Conservation (phyloP, 2,329 filamentous ascomycete species). For the Acarospora socialis region DNA sequence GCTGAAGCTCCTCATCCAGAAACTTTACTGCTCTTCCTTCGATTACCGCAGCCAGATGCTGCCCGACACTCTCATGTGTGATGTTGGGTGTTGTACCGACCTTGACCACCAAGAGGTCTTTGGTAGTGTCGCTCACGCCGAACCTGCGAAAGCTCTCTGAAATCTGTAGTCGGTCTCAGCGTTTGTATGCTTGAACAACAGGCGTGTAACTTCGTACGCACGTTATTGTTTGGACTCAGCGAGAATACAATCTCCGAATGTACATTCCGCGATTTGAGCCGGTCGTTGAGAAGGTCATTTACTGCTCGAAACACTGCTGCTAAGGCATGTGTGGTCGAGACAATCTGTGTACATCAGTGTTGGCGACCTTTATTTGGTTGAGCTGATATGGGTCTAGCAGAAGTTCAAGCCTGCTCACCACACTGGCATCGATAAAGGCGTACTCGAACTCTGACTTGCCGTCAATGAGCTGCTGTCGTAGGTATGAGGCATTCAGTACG, state of each 20-base stretch:
- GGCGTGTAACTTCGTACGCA: slow-evolving; percentile 25
- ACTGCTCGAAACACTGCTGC: slow-evolving; percentile 67
- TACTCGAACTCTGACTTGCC: slow-evolving; percentile 83
- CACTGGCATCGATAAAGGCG: slow-evolving; percentile 75
- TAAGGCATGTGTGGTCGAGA: slow-evolving; percentile 59
- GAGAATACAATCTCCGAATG: slow-evolving; percentile 79
- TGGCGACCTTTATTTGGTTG: background rate
- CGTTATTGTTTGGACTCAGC: slow-evolving; percentile 71
- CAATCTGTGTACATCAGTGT: slow-evolving; percentile 35
- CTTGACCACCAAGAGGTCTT: slow-evolving; percentile 59
- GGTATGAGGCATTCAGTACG: slow-evolving; percentile 61
- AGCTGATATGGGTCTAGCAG: no score
- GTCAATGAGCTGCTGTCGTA: slow-evolving; percentile 71
- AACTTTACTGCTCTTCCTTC: slow-evolving; percentile 46
- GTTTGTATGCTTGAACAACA: slow-evolving; percentile 2
- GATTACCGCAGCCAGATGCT: slow-evolving; percentile 49
- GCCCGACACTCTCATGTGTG: slow-evolving; percentile 33
- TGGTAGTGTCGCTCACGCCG: slow-evolving; percentile 59
- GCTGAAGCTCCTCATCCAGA: slow-evolving; percentile 46
- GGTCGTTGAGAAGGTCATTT: slow-evolving; percentile 44
- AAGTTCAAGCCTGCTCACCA: no score
- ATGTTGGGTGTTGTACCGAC: slow-evolving; percentile 42
- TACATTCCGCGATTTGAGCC: slow-evolving; percentile 66
- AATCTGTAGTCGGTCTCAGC: slow-evolving; percentile 47
- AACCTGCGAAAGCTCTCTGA: slow-evolving; percentile 81